Percentiles rank a stretch among this genome's conserved stretches.
Conservation (phyloP, 306 rosid genomes). For the Acacia acuminata region DNA sequence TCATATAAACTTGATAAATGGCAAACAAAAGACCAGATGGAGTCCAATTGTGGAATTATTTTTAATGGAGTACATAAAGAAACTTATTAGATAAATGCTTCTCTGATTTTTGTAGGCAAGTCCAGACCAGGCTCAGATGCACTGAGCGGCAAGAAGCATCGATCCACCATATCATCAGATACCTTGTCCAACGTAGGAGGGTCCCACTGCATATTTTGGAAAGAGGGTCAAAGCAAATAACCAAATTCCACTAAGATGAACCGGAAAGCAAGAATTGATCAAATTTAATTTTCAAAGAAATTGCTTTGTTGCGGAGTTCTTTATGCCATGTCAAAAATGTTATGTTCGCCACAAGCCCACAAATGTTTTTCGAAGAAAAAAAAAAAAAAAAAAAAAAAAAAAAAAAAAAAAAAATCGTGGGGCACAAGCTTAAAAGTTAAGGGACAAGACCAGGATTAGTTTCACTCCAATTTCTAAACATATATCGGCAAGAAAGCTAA, state of each 20-base stretch:
- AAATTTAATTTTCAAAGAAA: not conserved
- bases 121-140: conserved; percentile 74
- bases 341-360: not conserved
- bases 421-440: not conserved
- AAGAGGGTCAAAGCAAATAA: not conserved
- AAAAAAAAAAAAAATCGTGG: too few relatives aligned
- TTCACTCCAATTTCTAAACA: not conserved
- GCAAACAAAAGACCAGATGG: conserved; percentile 22
- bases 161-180: conserved; percentile 78
- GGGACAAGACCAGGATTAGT: not conserved
- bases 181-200: conserved; percentile 89
- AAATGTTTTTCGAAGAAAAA: not conserved
- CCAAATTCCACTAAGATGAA: not conserved
- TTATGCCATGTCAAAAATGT: not conserved
- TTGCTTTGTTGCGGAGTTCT: not conserved
- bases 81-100: conserved; percentile 55
- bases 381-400: too few relatives aligned
- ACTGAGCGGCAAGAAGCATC: conserved; percentile 64
- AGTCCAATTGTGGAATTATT: not conserved
- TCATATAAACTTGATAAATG: conserved; percentile 15
- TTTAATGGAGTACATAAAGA: not conserved
- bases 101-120: conserved; percentile 66
- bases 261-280: not conserved
- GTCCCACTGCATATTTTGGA: conserved; percentile 74
- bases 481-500: not conserved